phyloP scores from a whole-genome alignment of 192 early-diverging fungal species.

The Linnemannia hyalina region DNA sequence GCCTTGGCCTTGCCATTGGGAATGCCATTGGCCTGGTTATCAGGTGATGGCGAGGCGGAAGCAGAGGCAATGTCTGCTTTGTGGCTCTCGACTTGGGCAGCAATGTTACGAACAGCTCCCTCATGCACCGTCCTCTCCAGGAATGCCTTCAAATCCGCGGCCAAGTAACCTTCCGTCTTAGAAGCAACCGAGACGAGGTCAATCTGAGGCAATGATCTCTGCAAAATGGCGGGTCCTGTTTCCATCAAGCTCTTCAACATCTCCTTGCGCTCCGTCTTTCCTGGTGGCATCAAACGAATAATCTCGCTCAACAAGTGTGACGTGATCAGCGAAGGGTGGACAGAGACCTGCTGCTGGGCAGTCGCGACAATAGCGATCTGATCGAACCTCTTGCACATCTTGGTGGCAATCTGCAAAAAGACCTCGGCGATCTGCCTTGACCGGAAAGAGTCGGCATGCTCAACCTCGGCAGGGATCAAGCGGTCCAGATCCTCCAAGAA shows the following conservation, averaged over 20 bases:
- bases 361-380: constrained; percentile 73
- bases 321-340: constrained; percentile 70
- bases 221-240: constrained; percentile 60
- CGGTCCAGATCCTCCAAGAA: constrained; percentile 84
- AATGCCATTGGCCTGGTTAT: background rate
- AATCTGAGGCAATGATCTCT: constrained; percentile 66
- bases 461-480: constrained; percentile 79
- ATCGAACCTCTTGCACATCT: constrained; percentile 62
- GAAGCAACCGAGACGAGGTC: constrained; percentile 81
- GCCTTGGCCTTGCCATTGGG: constrained; percentile 1
- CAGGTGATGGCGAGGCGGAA: background rate
- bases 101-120: constrained; percentile 76
- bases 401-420: constrained; percentile 66
- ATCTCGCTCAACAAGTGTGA: constrained; percentile 76
- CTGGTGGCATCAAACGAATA: constrained; percentile 72
- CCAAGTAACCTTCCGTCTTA: constrained; percentile 89
- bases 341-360: constrained; percentile 71
- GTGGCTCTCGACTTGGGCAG: constrained; percentile 40
- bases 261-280: constrained; percentile 74
- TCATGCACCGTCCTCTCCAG: constrained; percentile 87
- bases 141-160: constrained; percentile 83
- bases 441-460: constrained; percentile 76
- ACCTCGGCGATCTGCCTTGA: constrained; percentile 74
- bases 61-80: constrained; percentile 17
- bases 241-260: constrained; percentile 81